Percentiles rank a stretch among this genome's conserved stretches.
Evolutionary conservation across 2,329 filamentous ascomycete genomes (phyloP).

Genomic region (Atkinsonella hypoxylon): DNA sequence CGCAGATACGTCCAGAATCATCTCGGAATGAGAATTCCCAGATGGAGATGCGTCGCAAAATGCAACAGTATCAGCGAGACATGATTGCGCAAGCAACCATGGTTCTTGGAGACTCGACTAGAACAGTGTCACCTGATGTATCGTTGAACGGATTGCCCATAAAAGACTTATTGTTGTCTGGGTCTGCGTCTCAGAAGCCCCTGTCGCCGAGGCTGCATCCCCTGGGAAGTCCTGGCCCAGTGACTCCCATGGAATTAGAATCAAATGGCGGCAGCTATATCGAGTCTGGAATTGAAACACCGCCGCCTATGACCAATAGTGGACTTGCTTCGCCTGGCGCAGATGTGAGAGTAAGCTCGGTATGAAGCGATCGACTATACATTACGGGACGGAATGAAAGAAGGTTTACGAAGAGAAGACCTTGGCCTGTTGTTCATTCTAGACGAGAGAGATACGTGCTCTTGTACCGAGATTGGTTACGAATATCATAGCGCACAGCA

Average conservation of each 20-base stretch:
- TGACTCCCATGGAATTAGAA: slow-evolving; percentile 48
- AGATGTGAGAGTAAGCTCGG: not conserved
- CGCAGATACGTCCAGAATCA: slow-evolving; percentile 7
- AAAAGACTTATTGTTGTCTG: slow-evolving; percentile 25
- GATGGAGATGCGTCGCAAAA: slow-evolving; percentile 35
- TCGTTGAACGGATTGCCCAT: slow-evolving; percentile 24
- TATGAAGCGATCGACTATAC: not conserved
- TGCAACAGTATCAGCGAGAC: slow-evolving; percentile 48
- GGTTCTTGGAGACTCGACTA: slow-evolving; percentile 22
- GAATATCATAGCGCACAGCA: not conserved
- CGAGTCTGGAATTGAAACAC: slow-evolving; percentile 6
- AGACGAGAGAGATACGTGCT: too few species aligned
- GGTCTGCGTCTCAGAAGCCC: slow-evolving; percentile 32
- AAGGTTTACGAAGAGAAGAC: not conserved
- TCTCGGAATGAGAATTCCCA: slow-evolving; percentile 12
- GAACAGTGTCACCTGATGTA: slow-evolving; percentile 16
- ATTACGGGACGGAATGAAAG: not conserved
- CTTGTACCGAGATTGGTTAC: not conserved
- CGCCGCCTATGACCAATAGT: not conserved
- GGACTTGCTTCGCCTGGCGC: not conserved
- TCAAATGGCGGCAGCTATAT: slow-evolving; percentile 27
- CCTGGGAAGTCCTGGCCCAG: slow-evolving; percentile 45
- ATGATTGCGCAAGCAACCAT: slow-evolving; percentile 47
- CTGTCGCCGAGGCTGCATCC: slow-evolving; percentile 37
- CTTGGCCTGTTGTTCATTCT: not conserved